Percentiles rank a stretch among this genome's conserved stretches.
These are phyloP conservation scores for Aegilops sharonensis DNA, from an alignment of 176 grass and related monocot genomes.

Conservation along the genomic window DNA sequence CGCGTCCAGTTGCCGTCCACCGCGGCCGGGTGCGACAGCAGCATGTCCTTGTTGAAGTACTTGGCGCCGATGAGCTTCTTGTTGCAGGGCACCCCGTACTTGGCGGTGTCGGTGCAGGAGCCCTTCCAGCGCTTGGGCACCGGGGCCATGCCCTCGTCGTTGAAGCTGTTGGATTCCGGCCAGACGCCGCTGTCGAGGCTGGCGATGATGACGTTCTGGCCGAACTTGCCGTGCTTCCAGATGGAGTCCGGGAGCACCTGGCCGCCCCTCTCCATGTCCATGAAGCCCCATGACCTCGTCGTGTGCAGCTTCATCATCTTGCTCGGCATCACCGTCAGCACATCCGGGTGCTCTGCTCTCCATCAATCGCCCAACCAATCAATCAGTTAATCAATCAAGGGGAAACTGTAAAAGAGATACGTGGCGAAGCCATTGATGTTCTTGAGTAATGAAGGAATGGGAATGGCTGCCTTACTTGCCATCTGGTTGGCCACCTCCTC, in stretches of 20 bases:
- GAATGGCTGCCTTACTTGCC: conserved; percentile 34
- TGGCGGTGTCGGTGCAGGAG: conserved; percentile 44
- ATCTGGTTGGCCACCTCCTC: conserved; percentile 38
- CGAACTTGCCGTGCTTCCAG: conserved; percentile 43
- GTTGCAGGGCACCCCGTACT: conserved; percentile 61
- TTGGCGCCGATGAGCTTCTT: conserved; percentile 73
- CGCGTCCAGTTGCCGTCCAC: conserved; percentile 42
- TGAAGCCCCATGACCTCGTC: conserved; percentile 72
- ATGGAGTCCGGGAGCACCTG: conserved; percentile 43
- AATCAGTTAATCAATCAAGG: neutral
- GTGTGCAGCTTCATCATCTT: conserved; percentile 64
- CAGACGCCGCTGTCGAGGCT: conserved; percentile 81
- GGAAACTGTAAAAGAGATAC: too few species aligned
- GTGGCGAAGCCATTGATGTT: too few species aligned
- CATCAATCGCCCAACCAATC: neutral
- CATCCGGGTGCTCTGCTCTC: conserved; percentile 51
- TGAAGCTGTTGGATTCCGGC: conserved; percentile 81
- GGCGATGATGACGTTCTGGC: conserved; percentile 59
- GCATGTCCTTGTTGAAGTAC: conserved; percentile 55
- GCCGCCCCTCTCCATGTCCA: conserved; percentile 41
- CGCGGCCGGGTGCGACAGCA: neutral
- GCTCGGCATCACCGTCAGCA: conserved; percentile 62
- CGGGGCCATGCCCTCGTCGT: conserved; percentile 42
- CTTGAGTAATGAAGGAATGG: too few species aligned
- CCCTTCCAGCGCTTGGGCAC: conserved; percentile 73